These are phyloP conservation scores for Russula abietina DNA, from an alignment of 768 basidiomycete genomes.

Conservation along the genomic window DNA sequence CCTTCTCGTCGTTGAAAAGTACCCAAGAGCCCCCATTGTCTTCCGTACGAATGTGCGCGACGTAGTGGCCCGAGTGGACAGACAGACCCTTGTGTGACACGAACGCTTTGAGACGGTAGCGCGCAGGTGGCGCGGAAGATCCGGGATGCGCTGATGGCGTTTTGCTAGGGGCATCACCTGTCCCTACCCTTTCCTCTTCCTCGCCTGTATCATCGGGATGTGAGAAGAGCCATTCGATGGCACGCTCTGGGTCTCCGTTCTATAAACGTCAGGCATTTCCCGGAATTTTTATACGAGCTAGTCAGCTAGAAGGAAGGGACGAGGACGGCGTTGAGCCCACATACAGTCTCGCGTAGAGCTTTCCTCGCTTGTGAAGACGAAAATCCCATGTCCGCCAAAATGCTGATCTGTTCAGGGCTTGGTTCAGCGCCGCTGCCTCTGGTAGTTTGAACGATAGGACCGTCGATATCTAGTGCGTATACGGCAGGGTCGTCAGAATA, in stretches of 20 bases:
- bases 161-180: not conserved
- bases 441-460: slow-evolving; percentile 46
- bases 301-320: not conserved
- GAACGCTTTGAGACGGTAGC: slow-evolving; percentile 83
- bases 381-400: slow-evolving; percentile 92
- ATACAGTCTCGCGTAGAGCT: slow-evolving; percentile 78
- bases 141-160: slow-evolving; percentile 3
- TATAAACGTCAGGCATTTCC: slow-evolving; percentile 28
- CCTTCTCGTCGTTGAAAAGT: slow-evolving; percentile 94
- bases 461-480: slow-evolving; percentile 70
- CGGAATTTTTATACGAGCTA: not conserved
- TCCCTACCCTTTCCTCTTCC: slow-evolving; percentile 26
- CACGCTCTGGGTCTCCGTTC: slow-evolving; percentile 74
- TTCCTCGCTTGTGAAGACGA: slow-evolving; percentile 75
- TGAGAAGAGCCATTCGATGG: slow-evolving; percentile 93
- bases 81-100: slow-evolving; percentile 96
- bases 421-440: slow-evolving; percentile 45
- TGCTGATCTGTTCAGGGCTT: slow-evolving; percentile 58
- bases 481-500: not conserved
- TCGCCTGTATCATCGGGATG: slow-evolving; percentile 86
- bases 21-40: slow-evolving; percentile 58
- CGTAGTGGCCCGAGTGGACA: slow-evolving; percentile 92
- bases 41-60: slow-evolving; percentile 63
- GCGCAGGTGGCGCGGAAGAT: slow-evolving; percentile 62
- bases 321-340: slow-evolving; percentile 28